A percentile compares a stretch with the other conserved stretches of the same genome.
These are phyloP conservation scores for Boechera divaricarpa DNA, from an alignment of 345 rosid genomes.

Conservation along the genomic window DNA sequence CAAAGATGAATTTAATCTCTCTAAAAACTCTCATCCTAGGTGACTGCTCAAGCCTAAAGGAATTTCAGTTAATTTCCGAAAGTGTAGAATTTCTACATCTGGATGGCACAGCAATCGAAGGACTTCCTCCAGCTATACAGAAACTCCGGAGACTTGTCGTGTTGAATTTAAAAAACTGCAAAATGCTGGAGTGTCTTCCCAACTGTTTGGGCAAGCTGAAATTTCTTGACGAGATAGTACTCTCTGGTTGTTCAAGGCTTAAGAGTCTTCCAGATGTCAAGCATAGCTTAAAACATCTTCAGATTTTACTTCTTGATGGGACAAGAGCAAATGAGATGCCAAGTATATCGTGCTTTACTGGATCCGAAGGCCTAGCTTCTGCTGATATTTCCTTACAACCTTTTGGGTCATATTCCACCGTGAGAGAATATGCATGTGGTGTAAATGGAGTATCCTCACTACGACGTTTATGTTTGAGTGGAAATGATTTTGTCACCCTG, in stretches of 20 bases:
- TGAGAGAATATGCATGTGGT: not conserved
- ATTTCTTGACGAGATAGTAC: not conserved
- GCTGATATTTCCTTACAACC: not conserved
- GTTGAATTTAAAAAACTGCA: constrained; percentile 12
- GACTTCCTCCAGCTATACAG: constrained; percentile 3
- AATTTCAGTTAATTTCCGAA: constrained; percentile 9
- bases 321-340: not conserved
- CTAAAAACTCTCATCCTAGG: constrained; percentile 17
- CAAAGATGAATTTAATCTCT: not conserved
- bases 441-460: constrained; percentile 1
- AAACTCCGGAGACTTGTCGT: not conserved
- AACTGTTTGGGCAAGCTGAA: not conserved
- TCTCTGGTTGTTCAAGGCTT: constrained; percentile 16
- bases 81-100: constrained; percentile 7
- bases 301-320: constrained; percentile 2
- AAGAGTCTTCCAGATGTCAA: not conserved
- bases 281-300: not conserved
- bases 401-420: not conserved
- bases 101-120: constrained; percentile 14
- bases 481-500: constrained; percentile 7
- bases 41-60: constrained; percentile 21
- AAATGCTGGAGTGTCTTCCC: not conserved
- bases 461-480: constrained; percentile 6
- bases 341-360: not conserved
- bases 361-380: not conserved